A percentile compares a stretch with the other conserved stretches of the same genome.
Conservation (phyloP, 2,329 filamentous ascomycete species). For the Hirsutella minnesotensis region DNA sequence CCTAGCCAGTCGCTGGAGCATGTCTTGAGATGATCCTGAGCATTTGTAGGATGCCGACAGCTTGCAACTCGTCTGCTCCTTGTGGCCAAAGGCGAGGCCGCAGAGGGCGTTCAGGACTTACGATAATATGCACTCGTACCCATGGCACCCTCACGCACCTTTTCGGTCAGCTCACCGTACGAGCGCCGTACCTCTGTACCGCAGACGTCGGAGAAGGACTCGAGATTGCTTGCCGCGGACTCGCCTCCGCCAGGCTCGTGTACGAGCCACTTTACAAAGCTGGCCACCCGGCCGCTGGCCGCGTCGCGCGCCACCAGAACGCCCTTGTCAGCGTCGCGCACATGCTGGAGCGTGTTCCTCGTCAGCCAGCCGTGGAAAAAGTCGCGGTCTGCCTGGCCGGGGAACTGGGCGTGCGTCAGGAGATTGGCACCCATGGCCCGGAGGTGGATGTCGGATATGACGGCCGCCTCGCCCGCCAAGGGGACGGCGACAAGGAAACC, state of each 20-base stretch:
- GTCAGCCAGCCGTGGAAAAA: constrained; percentile 18
- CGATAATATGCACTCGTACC: constrained; percentile 21
- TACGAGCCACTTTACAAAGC: constrained; percentile 25
- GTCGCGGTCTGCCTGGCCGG: constrained; percentile 16
- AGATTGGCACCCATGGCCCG: constrained; percentile 26
- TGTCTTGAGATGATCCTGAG: too few species aligned
- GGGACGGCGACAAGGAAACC: constrained; percentile 14
- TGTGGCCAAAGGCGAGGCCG: too few species aligned
- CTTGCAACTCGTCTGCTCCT: too few species aligned
- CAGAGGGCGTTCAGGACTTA: too few species aligned
- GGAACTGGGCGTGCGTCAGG: constrained; percentile 28
- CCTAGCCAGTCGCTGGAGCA: too few species aligned
- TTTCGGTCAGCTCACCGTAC: constrained; percentile 18
- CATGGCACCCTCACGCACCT: constrained; percentile 18
- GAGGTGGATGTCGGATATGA: constrained; percentile 21
- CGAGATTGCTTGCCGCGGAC: constrained; percentile 8
- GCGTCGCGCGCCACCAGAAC: constrained; percentile 22
- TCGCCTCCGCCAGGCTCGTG: constrained; percentile 9
- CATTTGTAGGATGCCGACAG: too few species aligned
- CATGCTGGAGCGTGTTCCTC: constrained; percentile 17
- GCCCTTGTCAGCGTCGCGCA: constrained; percentile 13
- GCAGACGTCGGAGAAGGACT: constrained; percentile 18
- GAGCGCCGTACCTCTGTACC: constrained; percentile 19
- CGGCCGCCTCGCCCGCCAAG: constrained; percentile 11
- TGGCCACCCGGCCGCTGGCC: constrained; percentile 15